Evolutionary conservation across 345 rosid species (phyloP), one percentile per base, ranked within the genome.

Genomic region (Lumnitzera racemosa): DNA sequence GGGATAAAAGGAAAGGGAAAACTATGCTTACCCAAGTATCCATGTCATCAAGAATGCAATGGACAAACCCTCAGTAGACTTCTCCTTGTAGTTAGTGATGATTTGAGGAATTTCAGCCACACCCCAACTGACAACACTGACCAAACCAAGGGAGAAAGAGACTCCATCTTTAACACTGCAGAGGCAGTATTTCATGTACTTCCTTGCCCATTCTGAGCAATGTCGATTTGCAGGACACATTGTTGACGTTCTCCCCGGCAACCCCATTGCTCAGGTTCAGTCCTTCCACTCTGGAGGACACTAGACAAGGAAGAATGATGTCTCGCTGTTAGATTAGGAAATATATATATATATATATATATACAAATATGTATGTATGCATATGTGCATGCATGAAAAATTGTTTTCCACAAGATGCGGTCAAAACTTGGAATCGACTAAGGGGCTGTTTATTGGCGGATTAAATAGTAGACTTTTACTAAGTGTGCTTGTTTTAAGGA

Each of bases 31-130:
- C 97, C 97, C 97, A 13, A 87, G 31, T 13, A 87, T 82, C 97
- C 97, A 90, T 0, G 95, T 87, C 3, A 74, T 58, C 78, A 90
- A 71, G 79, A 90, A 90, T 59, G 85, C 78, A 67, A 90, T 24
- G 46, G 97, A 90, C 69, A 90, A 84, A 17, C 97, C 91, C 64
- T 90, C 83, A 13, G 83, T 58, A 46, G 95, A 90, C 72, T 90
- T 87, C 60, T 77, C 74, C 70, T 50, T 73, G 74, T 72, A 85
- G 67, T 85, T 90, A 49, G 95, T 87, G 65, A 87, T 50, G 70
- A 87, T 81, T 72, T 90, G 97, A 7, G 97, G 97, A 46, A 90
- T 57, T 70, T 90, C 95, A 0, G 97, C 97, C 12, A 87, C 76
- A 16, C 86, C 84, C 97, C 97, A 90, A 61, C 90, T 81, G 46